phyloP scores from a whole-genome alignment of 371 early-diverging fungal species.

The Entomophthora muscae region DNA sequence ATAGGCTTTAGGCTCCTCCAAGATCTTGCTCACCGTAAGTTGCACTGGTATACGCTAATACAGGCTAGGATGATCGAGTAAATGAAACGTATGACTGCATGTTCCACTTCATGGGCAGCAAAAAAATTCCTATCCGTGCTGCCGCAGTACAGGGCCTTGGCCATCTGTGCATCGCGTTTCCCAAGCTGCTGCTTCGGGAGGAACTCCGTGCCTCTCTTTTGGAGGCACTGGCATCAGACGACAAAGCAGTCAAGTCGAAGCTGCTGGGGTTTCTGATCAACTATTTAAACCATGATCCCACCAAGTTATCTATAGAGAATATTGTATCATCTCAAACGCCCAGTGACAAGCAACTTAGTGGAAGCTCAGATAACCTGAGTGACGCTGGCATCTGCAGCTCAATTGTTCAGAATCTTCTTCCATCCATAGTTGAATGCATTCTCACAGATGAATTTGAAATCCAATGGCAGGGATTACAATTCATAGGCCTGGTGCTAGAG shows the following conservation, averaged over 20 bases:
- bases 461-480: neutral
- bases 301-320: neutral
- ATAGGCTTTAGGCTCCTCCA: too few species aligned
- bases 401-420: neutral
- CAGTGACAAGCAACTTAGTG: neutral
- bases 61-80: neutral
- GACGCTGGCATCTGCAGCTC: neutral
- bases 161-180: neutral
- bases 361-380: neutral
- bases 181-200: neutral
- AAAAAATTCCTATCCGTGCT: neutral
- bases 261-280: neutral
- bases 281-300: neutral
- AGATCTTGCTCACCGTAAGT: too few species aligned
- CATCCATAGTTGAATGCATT: neutral
- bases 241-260: neutral
- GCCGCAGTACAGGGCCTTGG: neutral
- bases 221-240: neutral
- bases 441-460: neutral
- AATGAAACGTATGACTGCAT: neutral
- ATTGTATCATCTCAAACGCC: neutral
- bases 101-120: neutral
- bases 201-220: neutral
- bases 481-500: neutral
- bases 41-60: too few species aligned